Base-by-base conservation (phyloP, 2,329 filamentous ascomycete species). In the Aspergillus pseudotamarii region DNA sequence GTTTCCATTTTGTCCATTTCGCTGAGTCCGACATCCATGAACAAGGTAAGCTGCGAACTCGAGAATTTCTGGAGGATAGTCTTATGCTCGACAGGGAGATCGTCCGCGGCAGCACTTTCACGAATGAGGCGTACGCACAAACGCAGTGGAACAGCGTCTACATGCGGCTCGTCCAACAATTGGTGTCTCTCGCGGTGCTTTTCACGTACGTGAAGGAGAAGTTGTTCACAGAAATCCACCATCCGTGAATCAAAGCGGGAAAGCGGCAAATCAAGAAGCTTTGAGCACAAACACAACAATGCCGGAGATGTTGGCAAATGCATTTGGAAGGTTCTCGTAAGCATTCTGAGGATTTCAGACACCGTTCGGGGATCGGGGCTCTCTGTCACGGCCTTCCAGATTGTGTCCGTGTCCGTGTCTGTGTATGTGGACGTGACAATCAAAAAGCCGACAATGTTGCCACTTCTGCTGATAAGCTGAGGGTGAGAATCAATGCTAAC, bases 401-500 rank as follows among this genome's bases (percentile, higher is more conserved):
- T 86, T 19, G 87, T 84, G 72, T 97, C 91, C 1, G 91, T 91
- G 72, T 96, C 90, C 23, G 84, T 79, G 38, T 88, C 77, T 0
- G 85, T 87, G 76, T 94, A 97, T 16, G 88, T 89, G 59, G 85
- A 84, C 0, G 92, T 95, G 16, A 95, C 91, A 26, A 93, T 86
- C 58, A 98, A 82, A 72, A 98, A 98, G 0, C 92, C 92, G 55
- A 97, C 83, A 59, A 98, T 91, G 66, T 97, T 96, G 46, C 86
- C 85, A 71, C 92, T 92, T 68, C 93, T 88, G 41, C 86, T 84
- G 23, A 96, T 95, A 59, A 98, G 88, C 73, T 97, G 93, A 1
- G 94, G 93, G 72, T 98, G 95, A 36, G 94, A 97, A 61, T 93
- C 93, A 16, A 94, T 89, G 2, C 94, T 92, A 58, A 97, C 86